These are phyloP conservation scores for Hysterium pulicare DNA, from an alignment of 2,329 filamentous ascomycete genomes.

Conservation along the genomic window DNA sequence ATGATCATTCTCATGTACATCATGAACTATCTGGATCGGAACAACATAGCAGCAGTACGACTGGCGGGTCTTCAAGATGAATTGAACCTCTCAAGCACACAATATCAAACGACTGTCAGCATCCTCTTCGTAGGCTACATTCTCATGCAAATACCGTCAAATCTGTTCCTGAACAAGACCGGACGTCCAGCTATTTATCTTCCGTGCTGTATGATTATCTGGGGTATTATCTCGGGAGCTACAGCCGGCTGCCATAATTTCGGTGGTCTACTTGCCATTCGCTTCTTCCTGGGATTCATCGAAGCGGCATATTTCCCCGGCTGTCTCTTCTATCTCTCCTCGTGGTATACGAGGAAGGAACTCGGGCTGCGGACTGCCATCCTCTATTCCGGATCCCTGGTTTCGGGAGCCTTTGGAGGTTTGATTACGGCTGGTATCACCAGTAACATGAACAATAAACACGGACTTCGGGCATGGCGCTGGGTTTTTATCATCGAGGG, in stretches of 20 bases:
- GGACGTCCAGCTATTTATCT: constrained; percentile 40
- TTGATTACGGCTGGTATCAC: constrained; percentile 60
- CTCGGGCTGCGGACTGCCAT: constrained; percentile 63
- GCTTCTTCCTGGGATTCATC: constrained; percentile 53
- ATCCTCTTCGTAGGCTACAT: constrained; percentile 62
- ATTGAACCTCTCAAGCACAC: constrained; percentile 51
- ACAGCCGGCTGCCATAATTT: constrained; percentile 44
- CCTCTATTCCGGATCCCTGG: constrained; percentile 65
- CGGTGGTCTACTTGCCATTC: constrained; percentile 44
- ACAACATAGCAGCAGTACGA: constrained; percentile 65
- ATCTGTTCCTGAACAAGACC: constrained; percentile 44
- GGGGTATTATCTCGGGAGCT: constrained; percentile 40
- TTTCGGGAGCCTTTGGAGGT: constrained; percentile 70
- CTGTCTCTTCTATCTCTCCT: constrained; percentile 60
- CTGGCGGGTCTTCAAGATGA: constrained; percentile 61
- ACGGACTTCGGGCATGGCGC: constrained; percentile 60
- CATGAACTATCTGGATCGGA: constrained; percentile 68
- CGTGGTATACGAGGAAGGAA: constrained; percentile 70
- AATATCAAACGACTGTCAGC: constrained; percentile 53
- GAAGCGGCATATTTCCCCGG: constrained; percentile 55
- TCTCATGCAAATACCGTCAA: constrained; percentile 47
- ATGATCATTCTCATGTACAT: constrained; percentile 74
- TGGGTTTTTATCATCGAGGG: constrained; percentile 72
- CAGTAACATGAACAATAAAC: constrained; percentile 57
- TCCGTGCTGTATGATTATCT: constrained; percentile 39